Evolutionary conservation across 169 alveolate species (phyloP), one percentile per base, ranked within the genome.

Genomic region (Cryptosporidium bovis): DNA sequence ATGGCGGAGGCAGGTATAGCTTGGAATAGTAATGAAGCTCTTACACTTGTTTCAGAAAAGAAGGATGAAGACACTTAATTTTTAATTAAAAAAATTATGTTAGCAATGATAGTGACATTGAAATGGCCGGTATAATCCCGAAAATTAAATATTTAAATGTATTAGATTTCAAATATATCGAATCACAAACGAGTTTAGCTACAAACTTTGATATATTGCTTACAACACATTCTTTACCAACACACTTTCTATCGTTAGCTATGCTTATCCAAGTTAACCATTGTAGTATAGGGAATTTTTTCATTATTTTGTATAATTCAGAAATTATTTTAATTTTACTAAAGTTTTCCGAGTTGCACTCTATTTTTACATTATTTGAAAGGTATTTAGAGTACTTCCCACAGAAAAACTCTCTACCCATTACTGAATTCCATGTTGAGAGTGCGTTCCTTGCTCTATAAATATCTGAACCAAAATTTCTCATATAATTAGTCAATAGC

Each of bases 1-100:
- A 77, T 77, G 69, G 87, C 87, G 24, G 87, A 77, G 64, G 87
- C 87, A 77, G 87, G 71, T 12, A 77, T 77, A n/a, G 77, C 58
- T 18, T 77, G 87, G 87, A 50, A 77, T 40, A 77, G 87, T 44
- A 50, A 44, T 20, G 87, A 77, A 13, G 87, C 87, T 33, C 27
- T 77, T 16, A 60, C 87, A 6, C 66, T 77, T 60, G 50, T 56
- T 50, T 13, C 87, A 60, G 71, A 77, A 24, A 66, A 56, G 20
- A 69, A 69, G 56, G 53, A n/a, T 27, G 48, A 40, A 6, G 15
- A 33, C n/a, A 18, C 24, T 18, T 62, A 18, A n/a, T 18, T 62
- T 31, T 8, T 18, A 62, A 13, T 62, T 27, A 6, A 62, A 16
- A 5, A 31, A 53, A 5, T n/a, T 53, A 20, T 53, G 4, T 3